A percentile compares a stretch with the other conserved stretches of the same genome.
These are phyloP conservation scores for Schizochytrium sp. DNA, from an alignment of 108 stramenopile genomes.

Conservation along the genomic window DNA sequence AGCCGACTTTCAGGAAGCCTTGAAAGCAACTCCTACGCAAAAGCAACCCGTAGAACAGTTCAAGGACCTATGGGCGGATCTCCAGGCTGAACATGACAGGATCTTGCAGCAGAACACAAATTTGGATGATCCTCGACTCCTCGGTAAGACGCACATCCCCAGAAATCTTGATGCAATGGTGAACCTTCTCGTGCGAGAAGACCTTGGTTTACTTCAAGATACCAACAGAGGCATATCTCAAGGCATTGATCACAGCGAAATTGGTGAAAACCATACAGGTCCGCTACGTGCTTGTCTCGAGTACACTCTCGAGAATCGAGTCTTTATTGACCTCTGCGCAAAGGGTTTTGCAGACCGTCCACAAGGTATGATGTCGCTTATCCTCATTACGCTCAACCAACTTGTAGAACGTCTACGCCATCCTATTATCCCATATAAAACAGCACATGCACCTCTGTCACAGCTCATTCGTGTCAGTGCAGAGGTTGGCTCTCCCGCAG, in stretches of 20 bases:
- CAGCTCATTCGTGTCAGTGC: conserved; percentile 58
- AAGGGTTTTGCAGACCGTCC: conserved; percentile 57
- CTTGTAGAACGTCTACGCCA: conserved; percentile 4
- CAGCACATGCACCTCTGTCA: conserved; percentile 39
- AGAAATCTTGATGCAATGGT: conserved; percentile 60
- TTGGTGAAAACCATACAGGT: not conserved
- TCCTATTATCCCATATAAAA: conserved; percentile 32
- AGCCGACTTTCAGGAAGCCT: no score
- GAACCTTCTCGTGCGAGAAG: conserved; percentile 31
- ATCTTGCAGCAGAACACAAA: not conserved
- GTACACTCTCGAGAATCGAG: conserved; percentile 55
- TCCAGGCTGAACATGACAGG: not conserved
- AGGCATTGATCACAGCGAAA: not conserved
- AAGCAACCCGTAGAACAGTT: not conserved
- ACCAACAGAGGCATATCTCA: not conserved
- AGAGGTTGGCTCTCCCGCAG: conserved; percentile 38
- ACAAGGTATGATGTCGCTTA: conserved; percentile 57
- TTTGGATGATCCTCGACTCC: conserved; percentile 29
- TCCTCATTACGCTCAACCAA: not conserved
- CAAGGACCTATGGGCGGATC: conserved; percentile 19
- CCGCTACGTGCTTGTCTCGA: conserved; percentile 54
- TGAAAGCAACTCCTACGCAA: not conserved
- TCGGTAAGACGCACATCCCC: conserved; percentile 5
- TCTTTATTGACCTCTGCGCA: conserved; percentile 55
- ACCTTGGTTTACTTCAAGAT: conserved; percentile 32